Base-by-base conservation (phyloP, 305 asterid species). In the Fraxinus xanthoxyloides region DNA sequence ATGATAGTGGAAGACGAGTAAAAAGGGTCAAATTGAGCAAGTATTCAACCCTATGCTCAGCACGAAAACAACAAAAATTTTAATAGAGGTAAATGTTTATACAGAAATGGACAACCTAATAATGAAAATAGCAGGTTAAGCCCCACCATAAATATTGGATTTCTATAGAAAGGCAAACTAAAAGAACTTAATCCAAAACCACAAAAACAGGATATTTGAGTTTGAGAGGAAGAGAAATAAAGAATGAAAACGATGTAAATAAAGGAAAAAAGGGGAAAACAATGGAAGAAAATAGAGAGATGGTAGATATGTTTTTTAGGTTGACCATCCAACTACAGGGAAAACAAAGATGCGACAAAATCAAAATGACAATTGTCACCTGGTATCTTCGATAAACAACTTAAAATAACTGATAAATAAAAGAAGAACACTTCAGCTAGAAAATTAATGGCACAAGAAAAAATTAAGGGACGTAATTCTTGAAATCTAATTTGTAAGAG, bases 401-500 rank as follows among this genome's bases (percentile, higher is more conserved):
- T 23, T 32, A 81, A 30, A 75, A 72, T 36, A 77, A 77, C 73
- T 35, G 70, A 23, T 26, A 36, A 30, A 72, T 12, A 54, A 32
- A 70, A 54, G 36, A 78, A 38, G 17, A 82, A 86, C 59, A 78
- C 35, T 77, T 65, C 15, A 75, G 56, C 67, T n/a, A 7, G 75
- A 48, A 81, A 72, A 79, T 72, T 75, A 63, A 63, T 19, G 48
- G 77, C 67, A 40, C 31, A 79, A 40, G 79, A 75, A n/a, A 75
- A 12, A 73, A 77, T 43, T 36, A 70, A 13, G 40, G 70, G 82
- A 26, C 30, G 28, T 32, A 65, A 35, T 75, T 77, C 67, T 70
- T 65, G 87, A 70, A 76, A 69, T 75, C 23, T 34, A 31, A 82
- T 77, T 54, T 80, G 77, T 56, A 74, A 77, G 78, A 79, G 80